Conservation (phyloP, 768 basidiomycete genomes). For the Thelephora ganbajun region DNA sequence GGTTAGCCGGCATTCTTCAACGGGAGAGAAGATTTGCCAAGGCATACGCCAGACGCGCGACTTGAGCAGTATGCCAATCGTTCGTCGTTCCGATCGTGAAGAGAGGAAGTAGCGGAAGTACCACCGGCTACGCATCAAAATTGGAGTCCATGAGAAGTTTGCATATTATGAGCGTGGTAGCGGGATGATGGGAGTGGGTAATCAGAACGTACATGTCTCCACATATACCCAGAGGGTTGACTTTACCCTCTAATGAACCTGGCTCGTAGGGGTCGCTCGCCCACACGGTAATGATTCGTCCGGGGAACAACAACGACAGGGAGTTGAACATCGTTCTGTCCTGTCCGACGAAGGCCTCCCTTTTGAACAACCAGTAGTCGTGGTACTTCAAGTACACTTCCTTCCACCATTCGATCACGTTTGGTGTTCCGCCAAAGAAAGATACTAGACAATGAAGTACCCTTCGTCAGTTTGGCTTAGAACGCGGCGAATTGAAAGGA, state of each 20-base stretch:
- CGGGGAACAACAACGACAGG: constrained; percentile 13
- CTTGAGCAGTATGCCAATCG: no score
- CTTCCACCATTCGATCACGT: constrained; percentile 12
- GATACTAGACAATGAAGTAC: constrained; percentile 8
- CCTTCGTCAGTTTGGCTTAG: background rate
- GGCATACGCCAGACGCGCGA: background rate
- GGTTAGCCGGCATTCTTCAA: background rate
- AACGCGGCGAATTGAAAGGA: background rate
- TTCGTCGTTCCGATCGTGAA: no score
- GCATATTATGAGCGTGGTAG: background rate
- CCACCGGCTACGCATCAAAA: background rate
- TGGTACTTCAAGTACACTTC: constrained; percentile 12
- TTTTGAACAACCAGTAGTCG: constrained; percentile 10
- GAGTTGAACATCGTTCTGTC: constrained; percentile 14
- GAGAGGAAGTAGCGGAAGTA: no score
- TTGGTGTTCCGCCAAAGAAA: constrained; percentile 14
- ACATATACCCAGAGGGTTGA: background rate
- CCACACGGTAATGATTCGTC: constrained; percentile 14
- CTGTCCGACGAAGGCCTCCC: constrained; percentile 12
- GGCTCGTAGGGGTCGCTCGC: constrained; percentile 9
- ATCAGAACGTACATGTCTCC: background rate
- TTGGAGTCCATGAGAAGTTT: background rate
- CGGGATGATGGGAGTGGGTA: background rate
- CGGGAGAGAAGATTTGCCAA: background rate
- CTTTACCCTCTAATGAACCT: background rate